Evolutionary conservation across 805 yeast genomes (phyloP).

Genomic region (Pichia rugopelliculosa): DNA sequence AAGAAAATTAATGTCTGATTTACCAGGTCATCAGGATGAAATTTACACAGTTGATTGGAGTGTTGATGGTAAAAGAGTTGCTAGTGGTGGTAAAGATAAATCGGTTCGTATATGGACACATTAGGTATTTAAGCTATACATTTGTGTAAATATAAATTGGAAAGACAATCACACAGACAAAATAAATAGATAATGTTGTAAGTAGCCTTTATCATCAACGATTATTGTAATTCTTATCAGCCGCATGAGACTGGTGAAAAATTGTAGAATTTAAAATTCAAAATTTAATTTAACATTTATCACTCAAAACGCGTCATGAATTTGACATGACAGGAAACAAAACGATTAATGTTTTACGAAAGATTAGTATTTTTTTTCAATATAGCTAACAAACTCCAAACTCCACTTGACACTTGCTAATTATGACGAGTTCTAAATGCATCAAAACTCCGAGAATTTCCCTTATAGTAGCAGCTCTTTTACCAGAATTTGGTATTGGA

Average conservation of each 20-base stretch:
- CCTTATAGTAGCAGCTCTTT: constrained; percentile 77
- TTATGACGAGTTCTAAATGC: constrained; percentile 6
- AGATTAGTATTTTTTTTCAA: no score
- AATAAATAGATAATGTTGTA: no score
- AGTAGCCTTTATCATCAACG: no score
- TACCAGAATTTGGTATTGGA: constrained; percentile 83
- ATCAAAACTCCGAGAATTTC: constrained; percentile 34
- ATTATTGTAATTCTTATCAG: no score
- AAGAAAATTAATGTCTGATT: constrained; percentile 72
- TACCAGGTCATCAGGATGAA: constrained; percentile 95
- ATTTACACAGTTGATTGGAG: constrained; percentile 98
- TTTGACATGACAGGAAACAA: no score
- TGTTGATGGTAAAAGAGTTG: constrained; percentile 85
- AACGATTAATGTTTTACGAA: no score
- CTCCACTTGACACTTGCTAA: background rate
- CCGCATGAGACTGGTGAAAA: no score
- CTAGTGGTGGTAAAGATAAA: constrained; percentile 97
- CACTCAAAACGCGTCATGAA: background rate
- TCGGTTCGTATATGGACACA: constrained; percentile 93
- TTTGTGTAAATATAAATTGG: background rate
- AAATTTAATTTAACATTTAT: no score
- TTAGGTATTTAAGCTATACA: constrained; percentile 20
- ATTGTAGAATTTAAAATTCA: no score
- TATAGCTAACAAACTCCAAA: background rate
- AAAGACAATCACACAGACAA: no score